These are phyloP conservation scores for Clarireedia hainanense DNA, from an alignment of 2,329 filamentous ascomycete genomes.

Conservation along the genomic window DNA sequence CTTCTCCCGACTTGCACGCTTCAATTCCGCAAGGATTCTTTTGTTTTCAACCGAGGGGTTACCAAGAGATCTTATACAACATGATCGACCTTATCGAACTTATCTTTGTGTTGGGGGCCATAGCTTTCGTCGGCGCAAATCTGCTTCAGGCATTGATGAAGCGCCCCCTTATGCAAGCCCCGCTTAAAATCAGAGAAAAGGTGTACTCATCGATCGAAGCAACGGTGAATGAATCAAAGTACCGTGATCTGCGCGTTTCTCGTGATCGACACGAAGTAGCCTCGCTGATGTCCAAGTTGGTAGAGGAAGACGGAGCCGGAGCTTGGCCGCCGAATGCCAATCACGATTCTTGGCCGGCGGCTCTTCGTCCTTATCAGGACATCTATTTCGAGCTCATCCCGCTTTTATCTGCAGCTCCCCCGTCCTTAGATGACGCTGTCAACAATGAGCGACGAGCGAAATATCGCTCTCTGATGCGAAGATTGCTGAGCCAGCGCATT, in stretches of 20 bases:
- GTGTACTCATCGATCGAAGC: not conserved
- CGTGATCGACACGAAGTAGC: conserved; percentile 1
- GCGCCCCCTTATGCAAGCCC: not conserved
- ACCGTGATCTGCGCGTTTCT: not conserved
- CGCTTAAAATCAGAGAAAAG: not conserved
- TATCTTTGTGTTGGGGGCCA: not conserved
- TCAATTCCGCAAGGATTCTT: not conserved
- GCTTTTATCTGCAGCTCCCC: not conserved
- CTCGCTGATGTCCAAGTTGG: not conserved
- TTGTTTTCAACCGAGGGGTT: not conserved
- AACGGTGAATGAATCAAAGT: conserved; percentile 2
- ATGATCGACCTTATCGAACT: conserved; percentile 1
- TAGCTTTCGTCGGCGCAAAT: not conserved
- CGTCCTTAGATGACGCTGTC: not conserved
- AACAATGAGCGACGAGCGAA: conserved; percentile 1
- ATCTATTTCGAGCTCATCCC: conserved; percentile 3
- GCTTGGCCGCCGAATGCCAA: conserved; percentile 5
- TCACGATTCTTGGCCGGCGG: not conserved
- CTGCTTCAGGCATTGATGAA: not conserved
- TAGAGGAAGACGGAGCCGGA: conserved; percentile 6
- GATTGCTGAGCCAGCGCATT: not conserved
- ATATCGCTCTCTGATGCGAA: not conserved
- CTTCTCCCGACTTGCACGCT: not conserved
- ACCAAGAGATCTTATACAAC: not conserved
- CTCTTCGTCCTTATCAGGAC: not conserved